Base-by-base conservation (phyloP, 768 basidiomycete genomes). In the Termitomyces bulborhizus region DNA sequence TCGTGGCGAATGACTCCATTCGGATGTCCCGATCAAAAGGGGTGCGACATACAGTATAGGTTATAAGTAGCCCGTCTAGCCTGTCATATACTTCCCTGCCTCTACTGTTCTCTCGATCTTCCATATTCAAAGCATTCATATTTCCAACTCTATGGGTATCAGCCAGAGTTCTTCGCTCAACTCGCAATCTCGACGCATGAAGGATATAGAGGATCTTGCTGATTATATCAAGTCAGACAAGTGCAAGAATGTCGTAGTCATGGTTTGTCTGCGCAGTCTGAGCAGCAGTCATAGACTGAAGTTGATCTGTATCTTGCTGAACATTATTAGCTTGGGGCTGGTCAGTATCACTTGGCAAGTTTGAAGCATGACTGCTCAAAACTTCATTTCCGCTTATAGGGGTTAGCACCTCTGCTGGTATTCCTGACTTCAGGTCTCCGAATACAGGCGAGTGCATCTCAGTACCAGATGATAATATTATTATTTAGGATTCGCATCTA, bases 341-440 rank as follows among this genome's bases (percentile, higher is more conserved):
- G 86, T 86, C 62, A 60, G 77, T 60, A 37, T 46, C 45, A 42
- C 27, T 34, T 15, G 24, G 21, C 21, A 44, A 37, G 36, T 15
- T 37, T 37, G 36, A 5, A 16, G 36, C 6, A 8, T 21, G 24
- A 24, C 24, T 6, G n/a, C n/a, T 26, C 5, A 9, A 16, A 26
- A 21, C 34, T 32, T 29, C 26, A 21, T 34, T 41, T 34, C 4
- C 7, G 26, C 2, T 39, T 32, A 16, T 26, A 85, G 88, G 89
- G 16, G 78, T 90, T 45, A 88, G 85, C 58, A 91, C 89, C 5
- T 77, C 86, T 29, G 89, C 89, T 52, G 89, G 89, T 6, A 93
- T 92, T 27, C 93, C 93, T 12, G 93, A 97, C 69, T 97, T 95
- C 67, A 75, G 94, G 57, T 90, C 88, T 9, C 89, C 90, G 0